Percentiles rank a stretch among this genome's conserved stretches.
Conservation (phyloP, 257 asterid genomes). For the Lantana camara region DNA sequence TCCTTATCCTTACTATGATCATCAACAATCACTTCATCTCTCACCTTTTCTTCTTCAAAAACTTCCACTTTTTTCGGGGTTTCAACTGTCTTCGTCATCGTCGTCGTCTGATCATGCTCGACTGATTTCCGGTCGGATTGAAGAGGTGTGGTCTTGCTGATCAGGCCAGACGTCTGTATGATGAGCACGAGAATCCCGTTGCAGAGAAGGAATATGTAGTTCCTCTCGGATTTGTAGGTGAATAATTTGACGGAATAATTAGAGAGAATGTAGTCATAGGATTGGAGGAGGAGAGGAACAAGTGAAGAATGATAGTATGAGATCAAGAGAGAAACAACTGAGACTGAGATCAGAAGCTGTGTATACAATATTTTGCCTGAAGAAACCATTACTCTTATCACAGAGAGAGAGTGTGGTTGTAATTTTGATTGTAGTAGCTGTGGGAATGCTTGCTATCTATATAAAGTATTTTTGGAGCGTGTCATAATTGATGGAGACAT, state of each 20-base stretch:
- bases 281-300: slow-evolving; percentile 27
- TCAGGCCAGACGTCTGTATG: slow-evolving; percentile 54
- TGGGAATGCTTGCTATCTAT: too few species aligned
- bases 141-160: slow-evolving; percentile 23
- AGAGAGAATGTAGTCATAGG: slow-evolving; percentile 30
- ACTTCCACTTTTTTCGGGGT: neutral
- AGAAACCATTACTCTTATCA: neutral
- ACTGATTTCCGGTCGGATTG: neutral
- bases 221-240: slow-evolving; percentile 54
- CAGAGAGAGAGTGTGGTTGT: neutral
- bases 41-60: slow-evolving; percentile 23
- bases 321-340: slow-evolving; percentile 40
- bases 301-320: slow-evolving; percentile 41
- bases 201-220: slow-evolving; percentile 67
- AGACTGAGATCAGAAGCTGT: slow-evolving; percentile 43
- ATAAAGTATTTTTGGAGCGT: slow-evolving; percentile 26
- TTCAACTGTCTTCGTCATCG: neutral
- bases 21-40: neutral
- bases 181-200: slow-evolving; percentile 71
- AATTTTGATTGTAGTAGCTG: neutral
- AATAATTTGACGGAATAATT: slow-evolving; percentile 38
- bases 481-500: too few species aligned
- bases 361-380: slow-evolving; percentile 30
- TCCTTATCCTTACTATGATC: neutral
- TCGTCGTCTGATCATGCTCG: neutral